These are phyloP conservation scores for Penicillium sclerotiorum DNA, from an alignment of 2,329 filamentous ascomycete genomes.

Conservation along the genomic window DNA sequence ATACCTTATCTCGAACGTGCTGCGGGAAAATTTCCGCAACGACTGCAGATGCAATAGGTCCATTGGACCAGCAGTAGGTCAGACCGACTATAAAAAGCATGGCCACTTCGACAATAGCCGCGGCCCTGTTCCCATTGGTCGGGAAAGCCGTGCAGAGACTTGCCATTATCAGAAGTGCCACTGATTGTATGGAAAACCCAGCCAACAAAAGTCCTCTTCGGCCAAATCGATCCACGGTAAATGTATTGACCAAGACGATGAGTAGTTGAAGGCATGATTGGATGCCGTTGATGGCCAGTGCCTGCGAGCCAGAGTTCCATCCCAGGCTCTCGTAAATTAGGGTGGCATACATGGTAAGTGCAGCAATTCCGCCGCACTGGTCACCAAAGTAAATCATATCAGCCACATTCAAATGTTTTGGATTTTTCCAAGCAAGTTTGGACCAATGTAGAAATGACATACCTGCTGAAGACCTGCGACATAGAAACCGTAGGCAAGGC, in stretches of 20 bases:
- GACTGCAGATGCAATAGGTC: constrained; percentile 42
- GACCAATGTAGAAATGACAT: neutral
- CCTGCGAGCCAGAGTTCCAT: constrained; percentile 40
- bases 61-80: constrained; percentile 47
- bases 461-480: constrained; percentile 37
- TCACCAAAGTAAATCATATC: neutral
- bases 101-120: constrained; percentile 43
- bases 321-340: constrained; percentile 45
- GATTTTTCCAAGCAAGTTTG: neutral
- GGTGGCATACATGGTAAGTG: constrained; percentile 43
- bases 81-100: constrained; percentile 49
- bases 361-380: constrained; percentile 32
- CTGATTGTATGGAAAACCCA: constrained; percentile 42
- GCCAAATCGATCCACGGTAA: constrained; percentile 43
- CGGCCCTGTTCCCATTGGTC: constrained; percentile 34
- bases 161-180: constrained; percentile 41
- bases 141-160: constrained; percentile 44
- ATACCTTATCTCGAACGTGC: constrained; percentile 44
- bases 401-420: too few species aligned
- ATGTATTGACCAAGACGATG: constrained; percentile 45
- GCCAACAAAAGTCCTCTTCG: constrained; percentile 38
- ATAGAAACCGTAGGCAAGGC: constrained; percentile 42
- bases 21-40: constrained; percentile 46
- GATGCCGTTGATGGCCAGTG: constrained; percentile 43
- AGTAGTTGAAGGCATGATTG: constrained; percentile 43